These are phyloP conservation scores for Sanghuangporus weigelae DNA, from an alignment of 1,284 basidiomycete species.

Conservation along the genomic window DNA sequence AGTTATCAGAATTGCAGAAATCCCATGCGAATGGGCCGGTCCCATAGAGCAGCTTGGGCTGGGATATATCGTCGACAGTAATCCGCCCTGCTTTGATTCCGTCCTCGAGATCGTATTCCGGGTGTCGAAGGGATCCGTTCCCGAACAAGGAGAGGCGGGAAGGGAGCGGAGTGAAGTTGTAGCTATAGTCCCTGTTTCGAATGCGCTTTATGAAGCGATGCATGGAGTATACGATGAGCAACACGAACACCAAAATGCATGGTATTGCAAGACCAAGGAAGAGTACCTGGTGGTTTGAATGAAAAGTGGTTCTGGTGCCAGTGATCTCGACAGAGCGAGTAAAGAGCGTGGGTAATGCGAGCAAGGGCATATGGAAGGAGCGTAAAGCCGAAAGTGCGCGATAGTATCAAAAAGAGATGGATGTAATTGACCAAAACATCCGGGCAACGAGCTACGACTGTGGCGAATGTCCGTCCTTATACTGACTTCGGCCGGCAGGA, in stretches of 20 bases:
- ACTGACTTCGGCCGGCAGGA: no score
- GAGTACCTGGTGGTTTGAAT: neutral
- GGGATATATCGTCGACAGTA: neutral
- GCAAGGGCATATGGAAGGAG: neutral
- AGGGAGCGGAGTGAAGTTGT: neutral
- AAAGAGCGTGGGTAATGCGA: neutral
- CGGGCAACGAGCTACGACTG: neutral
- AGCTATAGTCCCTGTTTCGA: neutral
- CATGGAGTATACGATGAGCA: neutral
- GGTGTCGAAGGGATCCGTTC: neutral
- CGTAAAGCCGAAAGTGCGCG: neutral
- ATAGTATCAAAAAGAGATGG: neutral
- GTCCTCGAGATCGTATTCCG: neutral
- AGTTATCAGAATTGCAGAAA: neutral
- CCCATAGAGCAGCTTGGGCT: neutral
- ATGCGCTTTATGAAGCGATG: neutral
- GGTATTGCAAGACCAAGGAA: neutral
- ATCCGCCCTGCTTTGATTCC: neutral
- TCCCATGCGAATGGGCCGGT: neutral
- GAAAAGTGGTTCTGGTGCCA: neutral
- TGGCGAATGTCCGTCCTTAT: no score
- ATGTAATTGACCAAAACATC: neutral
- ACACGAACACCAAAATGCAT: neutral
- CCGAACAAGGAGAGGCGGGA: neutral
- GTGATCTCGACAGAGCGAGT: neutral